Base-by-base conservation (phyloP, 305 asterid genomes). In the Fraxinus dipetala region DNA sequence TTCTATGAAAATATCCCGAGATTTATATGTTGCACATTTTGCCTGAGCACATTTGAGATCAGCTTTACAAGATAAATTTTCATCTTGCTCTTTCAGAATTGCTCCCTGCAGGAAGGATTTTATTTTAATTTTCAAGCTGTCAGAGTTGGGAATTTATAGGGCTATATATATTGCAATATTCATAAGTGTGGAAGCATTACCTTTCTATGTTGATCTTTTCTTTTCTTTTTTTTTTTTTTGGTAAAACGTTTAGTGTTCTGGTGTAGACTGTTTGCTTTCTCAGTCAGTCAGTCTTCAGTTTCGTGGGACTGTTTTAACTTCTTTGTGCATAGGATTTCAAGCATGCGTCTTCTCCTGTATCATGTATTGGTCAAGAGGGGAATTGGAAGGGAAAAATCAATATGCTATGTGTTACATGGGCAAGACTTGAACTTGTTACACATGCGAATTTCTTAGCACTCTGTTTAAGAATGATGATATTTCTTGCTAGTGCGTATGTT, bases 1-100 rank as follows among this genome's bases (percentile, higher is more conserved):
- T 51, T 79, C 54, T 75, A n/a, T 20, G 40, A 75, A 77, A 77
- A 10, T 70, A 26, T 2, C 56, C 26, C n/a, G 16, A 24, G 34
- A 24, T 65, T 73, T 48, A 48, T 80, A 67, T 69, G 70, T 34
- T 59, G 45, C 72, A 65, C 45, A 36, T 38, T 24, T 80, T 82
- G 24, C 32, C 54, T 3, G 36, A 31, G 30, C 77, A 78, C 31
- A 72, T 45, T 70, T 38, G 81, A 10, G 82, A 51, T 69, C 18
- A 32, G n/a, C 43, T 61, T 73, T 14, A 56, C 70, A 79, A n/a
- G 78, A 67, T 76, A 67, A 67, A 2, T 38, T 65, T 26, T 65
- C 73, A 26, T 65, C 2, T 22, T 26, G 73, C 18, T 65, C 35
- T 20, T 61, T 61, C 31, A 2, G 31, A 61, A 22, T 61, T 61